Percentiles rank a stretch among this genome's conserved stretches.
Conservation (phyloP, 2,329 filamentous ascomycete species). For the Macrophomina phaseolina region DNA sequence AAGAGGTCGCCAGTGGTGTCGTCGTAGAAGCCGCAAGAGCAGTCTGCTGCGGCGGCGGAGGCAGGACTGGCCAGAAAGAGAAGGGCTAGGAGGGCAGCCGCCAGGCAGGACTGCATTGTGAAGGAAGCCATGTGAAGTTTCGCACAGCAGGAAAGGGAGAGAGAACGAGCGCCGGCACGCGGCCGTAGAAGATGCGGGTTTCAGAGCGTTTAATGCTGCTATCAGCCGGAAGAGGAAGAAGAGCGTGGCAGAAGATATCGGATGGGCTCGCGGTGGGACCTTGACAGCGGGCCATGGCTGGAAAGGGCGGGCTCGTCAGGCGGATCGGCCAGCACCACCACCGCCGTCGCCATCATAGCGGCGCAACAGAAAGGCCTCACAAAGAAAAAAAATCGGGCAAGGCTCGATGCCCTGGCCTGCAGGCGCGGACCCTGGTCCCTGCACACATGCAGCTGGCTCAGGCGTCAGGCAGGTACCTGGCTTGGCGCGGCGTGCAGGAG, state of each 20-base stretch:
- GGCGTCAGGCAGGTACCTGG: slow-evolving; percentile 22
- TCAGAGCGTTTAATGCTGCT: slow-evolving; percentile 20
- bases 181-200: slow-evolving; percentile 23
- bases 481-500: slow-evolving; percentile 21
- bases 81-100: slow-evolving; percentile 7
- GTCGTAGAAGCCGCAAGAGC: slow-evolving; percentile 56
- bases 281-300: not conserved
- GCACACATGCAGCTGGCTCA: slow-evolving; percentile 11
- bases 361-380: slow-evolving; percentile 4
- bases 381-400: slow-evolving; percentile 3
- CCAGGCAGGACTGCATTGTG: slow-evolving; percentile 15
- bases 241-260: slow-evolving; percentile 1
- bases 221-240: slow-evolving; percentile 24
- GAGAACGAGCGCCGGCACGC: slow-evolving; percentile 25
- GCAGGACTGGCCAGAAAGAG: not conserved
- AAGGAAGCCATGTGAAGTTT: slow-evolving; percentile 13
- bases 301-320: slow-evolving; percentile 12
- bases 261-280: not conserved
- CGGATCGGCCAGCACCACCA: not conserved
- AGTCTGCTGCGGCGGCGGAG: slow-evolving; percentile 33
- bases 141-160: slow-evolving; percentile 16
- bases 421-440: slow-evolving; percentile 17
- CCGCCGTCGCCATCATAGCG: not conserved
- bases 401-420: slow-evolving; percentile 5
- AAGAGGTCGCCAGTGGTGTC: slow-evolving; percentile 45